Base-by-base conservation (phyloP, 495 filamentous ascomycete species). In the Aspergillus heteromorphus region DNA sequence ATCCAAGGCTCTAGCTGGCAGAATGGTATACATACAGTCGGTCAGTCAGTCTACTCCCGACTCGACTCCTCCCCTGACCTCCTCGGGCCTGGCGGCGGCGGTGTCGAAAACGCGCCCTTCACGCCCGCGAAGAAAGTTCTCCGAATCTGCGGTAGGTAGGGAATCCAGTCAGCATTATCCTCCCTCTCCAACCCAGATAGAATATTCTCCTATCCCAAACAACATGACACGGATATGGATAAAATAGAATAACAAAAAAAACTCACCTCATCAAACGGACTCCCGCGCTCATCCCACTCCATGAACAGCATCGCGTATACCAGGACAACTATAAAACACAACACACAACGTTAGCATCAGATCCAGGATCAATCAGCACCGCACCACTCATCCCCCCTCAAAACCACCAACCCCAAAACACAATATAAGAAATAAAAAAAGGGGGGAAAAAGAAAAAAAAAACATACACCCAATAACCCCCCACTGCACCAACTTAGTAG, bases 271-370 rank as follows among this genome's bases (percentile, higher is more conserved):
- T 83, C 74, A 65, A 90, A 87, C 1, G 85, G 84, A 41, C 79
- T 77, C 20, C 76, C 74, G 51, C 79, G 76, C 14, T 76, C 71
- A 54, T 79, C 78, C 84, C 84, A 91, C 51, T 96, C 85, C 81
- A 91, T 82, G 59, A 88, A 91, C 8, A 95, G 74, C 21, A 91
- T 74, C 5, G 81, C 74, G 65, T 92, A 95, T n/a, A 83, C 65
- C 11, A 86, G 23, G 8, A 92, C 79, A 64, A 79, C 87, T 91
- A 65, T 25, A 41, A 17, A 21, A 4, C 43, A 4, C 20, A 14
- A 23, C 8, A 45, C 19, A 57, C 16, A 16, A 14, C 5, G 9
- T 47, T 29, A 47, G 43, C 43, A 13, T 40, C 8, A 43, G 1
- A 1, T 1, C 6, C 21, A 45, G 27, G 10, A 14, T 14, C 42